phyloP scores from a whole-genome alignment of 768 basidiomycete species.

The Cystofilobasidium bisporidii region DNA sequence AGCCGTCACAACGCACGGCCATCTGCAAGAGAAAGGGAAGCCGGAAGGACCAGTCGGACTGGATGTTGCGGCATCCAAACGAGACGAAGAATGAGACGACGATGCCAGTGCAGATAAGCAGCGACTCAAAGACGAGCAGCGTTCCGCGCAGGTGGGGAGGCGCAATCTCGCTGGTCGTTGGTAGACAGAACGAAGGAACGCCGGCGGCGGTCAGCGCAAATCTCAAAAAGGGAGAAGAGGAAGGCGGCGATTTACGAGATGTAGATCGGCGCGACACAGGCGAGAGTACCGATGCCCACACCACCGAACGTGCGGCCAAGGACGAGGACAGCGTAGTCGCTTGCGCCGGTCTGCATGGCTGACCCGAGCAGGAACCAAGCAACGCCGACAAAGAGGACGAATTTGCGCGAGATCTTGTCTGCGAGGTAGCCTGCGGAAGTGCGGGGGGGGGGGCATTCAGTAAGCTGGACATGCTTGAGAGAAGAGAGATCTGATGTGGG shows the following conservation, averaged over 20 bases:
- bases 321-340: not conserved
- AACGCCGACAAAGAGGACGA: slow-evolving; percentile 1
- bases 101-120: not conserved
- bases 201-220: too few species aligned
- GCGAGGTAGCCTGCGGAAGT: too few species aligned
- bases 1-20: not conserved
- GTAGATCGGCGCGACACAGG: slow-evolving; percentile 4
- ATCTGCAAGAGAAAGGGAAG: slow-evolving; percentile 12
- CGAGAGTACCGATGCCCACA: slow-evolving; percentile 2
- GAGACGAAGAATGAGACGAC: not conserved
- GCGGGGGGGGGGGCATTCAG: too few species aligned
- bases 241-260: not conserved
- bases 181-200: too few species aligned
- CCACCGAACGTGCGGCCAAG: slow-evolving; percentile 6
- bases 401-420: too few species aligned
- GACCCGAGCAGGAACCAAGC: slow-evolving; percentile 6
- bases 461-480: too few species aligned
- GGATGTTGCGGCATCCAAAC: slow-evolving; percentile 1
- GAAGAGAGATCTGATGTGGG: too few species aligned
- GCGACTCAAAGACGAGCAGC: not conserved
- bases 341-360: slow-evolving; percentile 2
- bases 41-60: slow-evolving; percentile 12
- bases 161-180: slow-evolving; percentile 2
- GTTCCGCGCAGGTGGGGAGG: slow-evolving; percentile 7
- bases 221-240: too few species aligned